Evolutionary conservation across 1,139 yeast species (phyloP).

Genomic region (Diutina scorzettiae): DNA sequence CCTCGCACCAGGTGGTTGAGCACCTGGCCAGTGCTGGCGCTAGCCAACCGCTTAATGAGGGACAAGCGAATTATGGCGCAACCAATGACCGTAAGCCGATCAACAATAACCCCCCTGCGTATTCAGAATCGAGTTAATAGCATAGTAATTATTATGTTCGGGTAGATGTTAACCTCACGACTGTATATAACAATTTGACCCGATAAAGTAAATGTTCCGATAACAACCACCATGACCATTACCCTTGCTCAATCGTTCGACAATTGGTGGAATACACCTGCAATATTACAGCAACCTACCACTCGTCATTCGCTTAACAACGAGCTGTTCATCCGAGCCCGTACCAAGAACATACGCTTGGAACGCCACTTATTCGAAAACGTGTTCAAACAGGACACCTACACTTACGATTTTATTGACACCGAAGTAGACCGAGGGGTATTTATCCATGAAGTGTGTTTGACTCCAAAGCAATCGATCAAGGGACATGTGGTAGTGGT

Average conservation of each 20-base stretch:
- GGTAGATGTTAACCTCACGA: too few species aligned
- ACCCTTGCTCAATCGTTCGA: conserved; percentile 17
- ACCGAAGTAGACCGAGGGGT: not conserved
- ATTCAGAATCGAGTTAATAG: too few species aligned
- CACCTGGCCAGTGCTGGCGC: not conserved
- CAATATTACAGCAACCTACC: conserved; percentile 16
- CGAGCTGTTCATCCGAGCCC: not conserved
- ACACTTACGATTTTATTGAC: not conserved
- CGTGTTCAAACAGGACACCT: not conserved
- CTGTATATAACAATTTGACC: too few species aligned
- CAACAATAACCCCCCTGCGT: too few species aligned
- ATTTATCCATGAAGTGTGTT: not conserved
- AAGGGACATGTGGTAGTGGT: conserved; percentile 19
- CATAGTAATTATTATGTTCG: too few species aligned
- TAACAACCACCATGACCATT: conserved; percentile 13
- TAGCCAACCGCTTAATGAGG: not conserved
- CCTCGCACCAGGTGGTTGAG: not conserved
- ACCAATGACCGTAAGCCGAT: too few species aligned
- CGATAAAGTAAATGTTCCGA: too few species aligned
- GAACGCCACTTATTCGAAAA: not conserved
- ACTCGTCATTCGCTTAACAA: not conserved
- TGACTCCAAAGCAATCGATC: not conserved
- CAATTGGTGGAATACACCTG: conserved; percentile 31
- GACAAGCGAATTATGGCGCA: not conserved
- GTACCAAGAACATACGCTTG: not conserved